Evolutionary conservation across 192 early-diverging fungal species (phyloP).

Genomic region (Linnemannia exigua): DNA sequence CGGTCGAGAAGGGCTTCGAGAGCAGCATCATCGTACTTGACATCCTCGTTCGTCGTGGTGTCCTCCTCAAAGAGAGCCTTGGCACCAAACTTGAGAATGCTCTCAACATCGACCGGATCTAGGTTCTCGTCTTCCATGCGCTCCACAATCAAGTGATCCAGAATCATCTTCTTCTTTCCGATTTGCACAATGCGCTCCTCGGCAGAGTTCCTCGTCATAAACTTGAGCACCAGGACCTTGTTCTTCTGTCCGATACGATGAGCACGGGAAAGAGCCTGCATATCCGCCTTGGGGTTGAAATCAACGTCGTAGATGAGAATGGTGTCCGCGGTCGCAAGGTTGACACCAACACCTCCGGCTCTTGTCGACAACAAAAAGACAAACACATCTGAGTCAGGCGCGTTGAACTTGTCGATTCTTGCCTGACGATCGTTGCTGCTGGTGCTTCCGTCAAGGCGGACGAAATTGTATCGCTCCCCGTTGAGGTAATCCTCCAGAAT

Average conservation of each 20-base stretch:
- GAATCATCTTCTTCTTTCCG: constrained; percentile 80
- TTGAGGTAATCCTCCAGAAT: constrained; percentile 83
- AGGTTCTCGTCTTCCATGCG: constrained; percentile 73
- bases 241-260: constrained; percentile 82
- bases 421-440: constrained; percentile 62
- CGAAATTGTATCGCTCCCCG: constrained; percentile 63
- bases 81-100: constrained; percentile 79
- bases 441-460: constrained; percentile 79
- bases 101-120: constrained; percentile 68
- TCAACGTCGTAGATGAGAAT: constrained; percentile 83
- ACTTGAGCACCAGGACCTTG: constrained; percentile 73
- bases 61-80: constrained; percentile 77
- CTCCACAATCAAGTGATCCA: constrained; percentile 84
- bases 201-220: constrained; percentile 73
- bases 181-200: constrained; percentile 83
- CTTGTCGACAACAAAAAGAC: constrained; percentile 80
- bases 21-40: constrained; percentile 70
- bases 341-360: constrained; percentile 84
- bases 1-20: constrained; percentile 75
- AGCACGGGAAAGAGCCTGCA: constrained; percentile 81
- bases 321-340: constrained; percentile 80
- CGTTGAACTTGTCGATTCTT: constrained; percentile 77
- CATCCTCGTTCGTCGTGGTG: constrained; percentile 54
- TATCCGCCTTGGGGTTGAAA: constrained; percentile 80
- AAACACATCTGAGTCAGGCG: constrained; percentile 69